These are phyloP conservation scores for Peniophora sp. DNA, from an alignment of 1,284 basidiomycete genomes.

Conservation along the genomic window DNA sequence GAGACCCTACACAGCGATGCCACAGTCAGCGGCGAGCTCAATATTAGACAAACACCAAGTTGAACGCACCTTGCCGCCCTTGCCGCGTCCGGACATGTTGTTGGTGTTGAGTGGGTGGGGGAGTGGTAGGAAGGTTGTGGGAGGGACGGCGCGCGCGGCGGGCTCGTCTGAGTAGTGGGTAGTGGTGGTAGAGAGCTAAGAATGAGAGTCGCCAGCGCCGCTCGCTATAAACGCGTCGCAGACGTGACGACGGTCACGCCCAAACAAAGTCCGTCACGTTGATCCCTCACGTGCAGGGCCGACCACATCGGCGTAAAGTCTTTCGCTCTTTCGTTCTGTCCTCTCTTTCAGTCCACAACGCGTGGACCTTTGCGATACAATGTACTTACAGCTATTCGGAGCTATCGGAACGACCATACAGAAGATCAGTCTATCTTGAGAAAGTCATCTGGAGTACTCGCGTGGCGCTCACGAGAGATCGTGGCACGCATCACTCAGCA, in stretches of 20 bases:
- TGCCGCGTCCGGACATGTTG: conserved; percentile 36
- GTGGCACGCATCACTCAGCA: not conserved
- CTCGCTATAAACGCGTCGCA: too few relatives aligned
- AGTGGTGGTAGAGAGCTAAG: conserved; percentile 2
- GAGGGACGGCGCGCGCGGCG: conserved; percentile 9
- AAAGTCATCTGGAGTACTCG: too few relatives aligned
- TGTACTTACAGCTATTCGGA: too few relatives aligned
- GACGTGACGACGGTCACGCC: not conserved
- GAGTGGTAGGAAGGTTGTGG: conserved; percentile 2
- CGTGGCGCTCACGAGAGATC: conserved; percentile 5
- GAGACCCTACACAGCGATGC: conserved; percentile 32
- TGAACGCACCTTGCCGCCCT: conserved; percentile 31
- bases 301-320: too few relatives aligned
- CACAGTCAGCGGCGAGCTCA: conserved; percentile 14
- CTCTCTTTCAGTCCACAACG: too few relatives aligned
- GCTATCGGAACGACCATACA: too few relatives aligned
- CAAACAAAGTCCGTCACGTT: not conserved
- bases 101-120: not conserved
- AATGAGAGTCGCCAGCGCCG: not conserved
- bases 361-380: too few relatives aligned
- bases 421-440: too few relatives aligned
- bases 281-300: too few relatives aligned
- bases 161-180: not conserved
- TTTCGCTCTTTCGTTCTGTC: too few relatives aligned
- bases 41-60: not conserved